phyloP scores from a whole-genome alignment of 352 stramenopile species.

The Phytophthora hibernalis region DNA sequence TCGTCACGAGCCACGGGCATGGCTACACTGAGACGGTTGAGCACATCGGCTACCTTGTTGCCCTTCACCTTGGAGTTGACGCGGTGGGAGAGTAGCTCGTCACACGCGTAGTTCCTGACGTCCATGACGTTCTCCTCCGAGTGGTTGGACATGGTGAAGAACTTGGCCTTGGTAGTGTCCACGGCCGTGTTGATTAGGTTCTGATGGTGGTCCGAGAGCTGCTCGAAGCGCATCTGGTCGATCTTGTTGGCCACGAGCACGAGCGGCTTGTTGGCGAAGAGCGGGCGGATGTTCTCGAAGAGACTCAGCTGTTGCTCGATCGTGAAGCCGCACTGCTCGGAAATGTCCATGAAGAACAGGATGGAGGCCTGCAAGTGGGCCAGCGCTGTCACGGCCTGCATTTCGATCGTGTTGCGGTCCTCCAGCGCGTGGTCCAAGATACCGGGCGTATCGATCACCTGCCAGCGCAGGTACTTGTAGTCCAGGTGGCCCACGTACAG shows the following conservation, averaged over 20 bases:
- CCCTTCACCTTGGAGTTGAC: conserved; percentile 95
- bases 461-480: conserved; percentile 99
- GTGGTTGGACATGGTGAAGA: conserved; percentile 99
- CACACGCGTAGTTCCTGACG: conserved; percentile 95
- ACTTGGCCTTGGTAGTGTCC: conserved; percentile 82
- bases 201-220: conserved; percentile 79
- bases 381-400: conserved; percentile 99
- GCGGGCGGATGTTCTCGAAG: conserved; percentile 97
- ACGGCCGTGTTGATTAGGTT: conserved; percentile 84
- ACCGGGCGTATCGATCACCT: conserved; percentile 99
- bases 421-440: conserved; percentile 99
- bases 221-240: conserved; percentile 96
- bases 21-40: conserved; percentile 97
- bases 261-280: conserved; percentile 99
- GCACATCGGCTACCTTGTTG: conserved; percentile 96
- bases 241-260: conserved; percentile 99
- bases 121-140: conserved; percentile 97
- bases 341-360: conserved; percentile 99
- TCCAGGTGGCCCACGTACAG: conserved; percentile 99
- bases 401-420: conserved; percentile 99
- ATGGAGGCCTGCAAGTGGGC: conserved; percentile 99
- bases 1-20: conserved; percentile 94
- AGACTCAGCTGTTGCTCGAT: conserved; percentile 98
- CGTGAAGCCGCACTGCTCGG: conserved; percentile 99
- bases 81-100: conserved; percentile 94